Conservation (phyloP, 2,329 filamentous ascomycete species). For the Madurella mycetomatis region DNA sequence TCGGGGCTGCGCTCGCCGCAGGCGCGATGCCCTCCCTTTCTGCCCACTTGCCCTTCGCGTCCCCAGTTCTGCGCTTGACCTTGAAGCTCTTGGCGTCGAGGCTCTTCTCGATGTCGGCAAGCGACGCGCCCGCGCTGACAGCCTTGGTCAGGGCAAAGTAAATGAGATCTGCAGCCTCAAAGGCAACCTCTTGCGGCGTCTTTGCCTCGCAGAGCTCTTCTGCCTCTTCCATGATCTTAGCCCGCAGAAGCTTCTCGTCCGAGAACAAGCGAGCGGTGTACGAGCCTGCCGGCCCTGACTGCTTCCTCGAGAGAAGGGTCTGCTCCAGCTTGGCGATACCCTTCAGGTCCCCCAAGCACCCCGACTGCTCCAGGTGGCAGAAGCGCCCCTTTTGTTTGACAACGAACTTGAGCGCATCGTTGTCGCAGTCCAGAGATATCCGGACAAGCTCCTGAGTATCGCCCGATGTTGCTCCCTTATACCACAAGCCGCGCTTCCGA, state of each 20-base stretch:
- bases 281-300: conserved; percentile 78
- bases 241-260: conserved; percentile 80
- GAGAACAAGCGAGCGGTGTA: conserved; percentile 93
- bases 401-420: conserved; percentile 84
- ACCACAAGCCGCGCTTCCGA: conserved; percentile 90
- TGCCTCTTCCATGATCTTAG: conserved; percentile 98
- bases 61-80: conserved; percentile 86
- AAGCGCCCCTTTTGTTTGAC: conserved; percentile 89
- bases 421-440: conserved; percentile 86
- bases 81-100: conserved; percentile 93
- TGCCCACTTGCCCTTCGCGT: conserved; percentile 91
- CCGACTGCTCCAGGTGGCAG: conserved; percentile 88
- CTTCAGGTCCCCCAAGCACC: conserved; percentile 82
- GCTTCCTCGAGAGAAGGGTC: conserved; percentile 76
- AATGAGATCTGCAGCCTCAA: conserved; percentile 90
- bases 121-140: conserved; percentile 72
- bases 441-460: conserved; percentile 86
- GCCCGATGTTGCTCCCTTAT: conserved; percentile 92
- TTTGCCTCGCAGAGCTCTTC: conserved; percentile 88
- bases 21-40: conserved; percentile 69
- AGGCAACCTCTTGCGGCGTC: conserved; percentile 77
- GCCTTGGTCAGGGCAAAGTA: conserved; percentile 96
- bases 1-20: conserved; percentile 33
- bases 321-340: conserved; percentile 83
- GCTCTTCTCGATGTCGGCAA: conserved; percentile 88